Evolutionary conservation across 345 rosid species (phyloP).

Genomic region (Lepidium sativum): DNA sequence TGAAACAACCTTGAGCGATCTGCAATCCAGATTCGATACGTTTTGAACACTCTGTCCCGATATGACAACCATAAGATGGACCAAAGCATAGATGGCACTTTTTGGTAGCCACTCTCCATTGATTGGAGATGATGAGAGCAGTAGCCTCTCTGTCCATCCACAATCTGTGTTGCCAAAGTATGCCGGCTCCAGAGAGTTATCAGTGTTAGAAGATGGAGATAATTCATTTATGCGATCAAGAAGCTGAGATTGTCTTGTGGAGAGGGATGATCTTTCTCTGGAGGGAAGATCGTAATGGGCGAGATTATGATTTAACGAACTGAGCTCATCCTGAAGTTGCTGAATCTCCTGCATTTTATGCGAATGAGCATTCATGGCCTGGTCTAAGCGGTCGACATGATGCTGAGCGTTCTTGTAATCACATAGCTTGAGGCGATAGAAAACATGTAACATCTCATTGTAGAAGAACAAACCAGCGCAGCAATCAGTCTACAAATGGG

Average conservation of each 20-base stretch:
- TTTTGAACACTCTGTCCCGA: slow-evolving; percentile 83
- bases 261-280: slow-evolving; percentile 54
- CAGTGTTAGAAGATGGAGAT: slow-evolving; percentile 26
- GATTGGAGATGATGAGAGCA: slow-evolving; percentile 79
- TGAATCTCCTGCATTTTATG: slow-evolving; percentile 42
- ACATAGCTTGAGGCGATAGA: slow-evolving; percentile 72
- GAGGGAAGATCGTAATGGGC: slow-evolving; percentile 52
- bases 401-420: slow-evolving; percentile 87
- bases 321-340: slow-evolving; percentile 52
- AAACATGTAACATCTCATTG: slow-evolving; percentile 81
- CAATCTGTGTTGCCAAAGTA: slow-evolving; percentile 50
- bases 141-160: slow-evolving; percentile 57
- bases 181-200: slow-evolving; percentile 48
- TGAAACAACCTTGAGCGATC: slow-evolving; percentile 51
- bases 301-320: slow-evolving; percentile 60
- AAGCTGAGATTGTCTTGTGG: slow-evolving; percentile 43
- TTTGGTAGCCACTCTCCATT: slow-evolving; percentile 97
- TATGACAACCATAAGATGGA: slow-evolving; percentile 85
- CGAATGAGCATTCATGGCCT: slow-evolving; percentile 69
- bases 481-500: slow-evolving; percentile 41
- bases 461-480: slow-evolving; percentile 83
- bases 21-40: slow-evolving; percentile 85
- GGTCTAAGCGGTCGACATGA: slow-evolving; percentile 84
- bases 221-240: slow-evolving; percentile 42
- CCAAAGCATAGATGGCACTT: slow-evolving; percentile 77